Conservation (phyloP, 306 rosid genomes). For the Acacia crassicarpa region DNA sequence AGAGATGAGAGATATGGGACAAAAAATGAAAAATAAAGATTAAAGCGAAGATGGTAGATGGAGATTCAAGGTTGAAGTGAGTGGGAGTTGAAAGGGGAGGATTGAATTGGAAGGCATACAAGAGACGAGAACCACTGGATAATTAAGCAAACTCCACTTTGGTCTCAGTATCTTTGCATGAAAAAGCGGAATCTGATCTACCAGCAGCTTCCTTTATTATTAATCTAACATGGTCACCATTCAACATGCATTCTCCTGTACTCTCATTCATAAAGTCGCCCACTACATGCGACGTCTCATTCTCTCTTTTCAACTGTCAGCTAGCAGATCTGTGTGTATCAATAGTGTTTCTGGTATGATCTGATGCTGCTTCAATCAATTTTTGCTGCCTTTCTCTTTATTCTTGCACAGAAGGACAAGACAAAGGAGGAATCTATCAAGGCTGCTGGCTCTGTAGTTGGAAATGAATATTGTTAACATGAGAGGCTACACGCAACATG, state of each 20-base stretch:
- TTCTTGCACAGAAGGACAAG: conserved; percentile 28
- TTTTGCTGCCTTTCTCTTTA: neutral
- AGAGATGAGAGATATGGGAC: neutral
- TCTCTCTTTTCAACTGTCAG: conserved; percentile 24
- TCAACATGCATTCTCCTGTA: conserved; percentile 31
- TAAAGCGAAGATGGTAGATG: neutral
- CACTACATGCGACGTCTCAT: neutral
- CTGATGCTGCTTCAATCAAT: neutral
- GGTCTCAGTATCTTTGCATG: conserved; percentile 20
- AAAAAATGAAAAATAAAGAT: neutral
- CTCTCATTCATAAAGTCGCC: conserved; percentile 17
- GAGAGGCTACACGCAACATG: conserved; percentile 31
- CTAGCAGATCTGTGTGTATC: conserved; percentile 3
- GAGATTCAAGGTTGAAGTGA: neutral
- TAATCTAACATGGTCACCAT: conserved; percentile 43
- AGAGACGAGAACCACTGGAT: conserved; percentile 34
- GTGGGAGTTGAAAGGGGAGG: conserved; percentile 29
- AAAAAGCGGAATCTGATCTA: conserved; percentile 18
- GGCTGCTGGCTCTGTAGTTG: conserved; percentile 22
- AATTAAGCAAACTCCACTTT: conserved; percentile 10
- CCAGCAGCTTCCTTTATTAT: conserved; percentile 5
- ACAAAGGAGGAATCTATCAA: conserved; percentile 17
- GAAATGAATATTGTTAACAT: conserved; percentile 25
- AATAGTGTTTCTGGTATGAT: neutral
- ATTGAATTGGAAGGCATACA: conserved; percentile 26